Evolutionary conservation across 148 eudicot species (phyloP), one percentile per base, ranked within the genome.

Genomic region (Suaeda aralocaspica): DNA sequence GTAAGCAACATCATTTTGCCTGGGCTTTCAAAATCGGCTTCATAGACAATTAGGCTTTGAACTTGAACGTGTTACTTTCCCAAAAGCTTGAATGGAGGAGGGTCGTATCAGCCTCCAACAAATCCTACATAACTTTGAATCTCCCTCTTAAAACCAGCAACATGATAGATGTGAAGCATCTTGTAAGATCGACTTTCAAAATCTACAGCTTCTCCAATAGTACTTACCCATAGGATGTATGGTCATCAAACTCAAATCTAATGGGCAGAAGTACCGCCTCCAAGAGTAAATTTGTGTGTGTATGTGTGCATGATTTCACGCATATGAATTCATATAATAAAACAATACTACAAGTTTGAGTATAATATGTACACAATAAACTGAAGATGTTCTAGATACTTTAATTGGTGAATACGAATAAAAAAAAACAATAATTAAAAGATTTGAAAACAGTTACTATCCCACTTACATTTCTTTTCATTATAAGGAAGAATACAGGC

Each of bases 1-100:
- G 19, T 39, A n/a, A 33, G 26, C 18, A 51, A 68, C 13, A 24
- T 13, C 52, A 26, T 13, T 21, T 46, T 55, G 69, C 64, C 21
- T 19, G 11, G 67, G 9, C 41, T 46, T 76, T 36, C 59, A 60
- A 45, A 57, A 42, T 45, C 68, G 9, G 66, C 76, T 41, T 39
- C 55, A 59, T 3, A 5, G 42, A 36, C 41, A 3, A 36, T 3
- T 36, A 36, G 41, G 1, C 51, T 15, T 24, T 13, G 58, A 58
- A 22, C 48, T 28, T 60, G 44, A 13, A 29, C 13, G 45, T 21
- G 7, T 25, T 48, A 48, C 4, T n/a, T 59, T 15, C 42, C 9
- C 24, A 9, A 59, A 34, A 57, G 52, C 11, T 59, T 59, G 66
- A 33, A 24, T 19, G 58, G 15, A 56, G 30, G 59, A 50, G 18